Evolutionary conservation across 1,284 basidiomycete genomes (phyloP), one percentile per base, ranked within the genome.

Genomic region (Cutaneotrichosporon sp.): DNA sequence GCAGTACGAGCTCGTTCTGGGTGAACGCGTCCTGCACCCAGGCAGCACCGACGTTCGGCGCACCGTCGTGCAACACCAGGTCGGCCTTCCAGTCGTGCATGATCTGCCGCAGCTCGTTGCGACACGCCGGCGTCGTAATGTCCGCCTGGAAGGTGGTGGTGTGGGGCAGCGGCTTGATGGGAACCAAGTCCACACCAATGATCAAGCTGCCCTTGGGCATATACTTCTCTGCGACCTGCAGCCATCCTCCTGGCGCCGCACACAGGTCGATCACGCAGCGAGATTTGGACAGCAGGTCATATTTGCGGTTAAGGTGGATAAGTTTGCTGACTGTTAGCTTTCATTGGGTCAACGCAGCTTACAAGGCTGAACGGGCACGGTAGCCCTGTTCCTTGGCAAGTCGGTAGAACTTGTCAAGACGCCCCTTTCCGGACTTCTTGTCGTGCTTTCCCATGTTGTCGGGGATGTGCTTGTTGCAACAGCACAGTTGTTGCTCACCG

Each of bases 51-150:
- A 99, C 96, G 74, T 99, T 99, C 39, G 96, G 96, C 39, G 96
- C 96, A 80, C 96, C 96, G 76, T 99, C 96, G 76, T 99, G 96
- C 51, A 99, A 82, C n/a, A 99, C 93, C 51, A 98, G 84, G 72
- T 99, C 96, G n/a, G 96, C 96, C 76, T 93, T 96, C 94, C 96
- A 98, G 74, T 97, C 93, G 75, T 98, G 97, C 60, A 98, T 78
- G 75, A 97, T 90, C 37, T 79, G 79, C 46, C 90, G 84, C 50
- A 99, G 84, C 60, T 87, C 83, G 69, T 88, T 85, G 52, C 96
- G 84, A 76, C 96, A 99, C 56, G 87, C 83, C 10, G 85, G 78
- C 4, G 92, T 97, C 20, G 96, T 98, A 68, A 99, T 98, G 70
- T 99, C 96, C 56, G 92, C 81, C 36, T 90, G 84, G 69, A 97